phyloP scores from a whole-genome alignment of 176 grass and related monocot genomes.

The Paspalum vaginatum region DNA sequence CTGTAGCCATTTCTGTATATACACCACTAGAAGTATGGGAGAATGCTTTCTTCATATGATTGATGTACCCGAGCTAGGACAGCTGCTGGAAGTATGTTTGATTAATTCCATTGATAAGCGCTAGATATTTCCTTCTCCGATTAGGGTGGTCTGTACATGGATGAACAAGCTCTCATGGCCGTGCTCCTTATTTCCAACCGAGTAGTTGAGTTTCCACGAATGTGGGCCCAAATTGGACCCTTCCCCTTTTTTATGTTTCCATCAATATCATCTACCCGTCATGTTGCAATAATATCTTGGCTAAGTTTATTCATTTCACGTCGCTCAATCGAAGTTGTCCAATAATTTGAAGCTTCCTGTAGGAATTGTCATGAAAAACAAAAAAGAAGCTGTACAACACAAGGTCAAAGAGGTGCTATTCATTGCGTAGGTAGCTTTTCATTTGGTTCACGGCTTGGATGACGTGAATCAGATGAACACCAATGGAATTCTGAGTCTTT shows the following conservation, averaged over 20 bases:
- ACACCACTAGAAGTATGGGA: constrained; percentile 23
- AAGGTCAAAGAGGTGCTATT: neutral
- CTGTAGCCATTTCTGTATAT: constrained; percentile 17
- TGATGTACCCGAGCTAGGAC: neutral
- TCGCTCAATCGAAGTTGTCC: constrained; percentile 11
- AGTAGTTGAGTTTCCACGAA: constrained; percentile 16
- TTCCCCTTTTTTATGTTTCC: neutral
- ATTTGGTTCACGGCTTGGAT: neutral
- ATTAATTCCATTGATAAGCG: neutral
- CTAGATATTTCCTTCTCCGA: constrained; percentile 16
- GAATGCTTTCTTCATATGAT: neutral
- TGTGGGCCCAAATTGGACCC: neutral
- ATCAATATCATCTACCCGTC: neutral
- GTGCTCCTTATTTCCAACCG: constrained; percentile 3
- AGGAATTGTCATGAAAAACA: neutral
- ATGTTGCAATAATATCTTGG: neutral
- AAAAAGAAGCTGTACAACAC: no score
- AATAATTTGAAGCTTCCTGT: neutral
- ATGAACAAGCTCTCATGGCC: constrained; percentile 6
- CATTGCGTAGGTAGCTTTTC: neutral
- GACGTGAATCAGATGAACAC: neutral
- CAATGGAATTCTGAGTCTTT: neutral
- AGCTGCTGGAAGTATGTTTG: neutral
- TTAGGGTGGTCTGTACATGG: constrained; percentile 5
- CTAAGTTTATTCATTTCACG: constrained; percentile 2